Conservation (phyloP, 2,329 filamentous ascomycete genomes). For the Botrytis cinerea region DNA sequence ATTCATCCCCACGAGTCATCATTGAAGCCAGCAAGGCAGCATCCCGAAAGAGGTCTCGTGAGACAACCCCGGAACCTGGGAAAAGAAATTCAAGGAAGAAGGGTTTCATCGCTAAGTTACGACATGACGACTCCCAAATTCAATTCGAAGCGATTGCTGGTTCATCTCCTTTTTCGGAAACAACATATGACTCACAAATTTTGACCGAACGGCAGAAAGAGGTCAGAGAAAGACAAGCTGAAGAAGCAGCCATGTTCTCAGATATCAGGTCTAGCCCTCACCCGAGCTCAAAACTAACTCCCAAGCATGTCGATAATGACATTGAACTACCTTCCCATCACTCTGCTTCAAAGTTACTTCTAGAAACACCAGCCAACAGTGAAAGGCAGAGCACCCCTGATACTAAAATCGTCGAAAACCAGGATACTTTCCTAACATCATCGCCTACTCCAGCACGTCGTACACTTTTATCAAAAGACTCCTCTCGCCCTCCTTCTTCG, state of each 20-base stretch:
- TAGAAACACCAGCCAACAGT: slow-evolving; percentile 14
- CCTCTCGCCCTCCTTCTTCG: slow-evolving; percentile 58
- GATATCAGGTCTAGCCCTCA: slow-evolving; percentile 61
- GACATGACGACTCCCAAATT: slow-evolving; percentile 82
- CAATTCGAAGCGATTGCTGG: slow-evolving; percentile 72
- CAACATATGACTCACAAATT: slow-evolving; percentile 64
- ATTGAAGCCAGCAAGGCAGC: slow-evolving; percentile 26
- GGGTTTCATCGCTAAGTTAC: slow-evolving; percentile 54
- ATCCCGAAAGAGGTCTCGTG: slow-evolving; percentile 32
- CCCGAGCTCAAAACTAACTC: slow-evolving; percentile 26
- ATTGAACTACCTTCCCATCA: slow-evolving; percentile 31
- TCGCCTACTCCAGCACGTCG: slow-evolving; percentile 56
- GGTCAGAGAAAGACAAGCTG: slow-evolving; percentile 64
- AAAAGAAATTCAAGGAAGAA: slow-evolving; percentile 43
- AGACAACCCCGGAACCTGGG: slow-evolving; percentile 41
- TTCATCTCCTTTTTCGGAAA: slow-evolving; percentile 54
- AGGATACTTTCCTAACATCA: slow-evolving; percentile 49
- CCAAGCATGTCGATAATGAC: slow-evolving; percentile 36
- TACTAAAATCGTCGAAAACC: slow-evolving; percentile 32
- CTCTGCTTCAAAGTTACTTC: slow-evolving; percentile 32
- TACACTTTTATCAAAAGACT: slow-evolving; percentile 53
- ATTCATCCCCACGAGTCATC: slow-evolving; percentile 34
- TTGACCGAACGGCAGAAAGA: slow-evolving; percentile 81
- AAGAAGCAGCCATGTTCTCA: slow-evolving; percentile 66
- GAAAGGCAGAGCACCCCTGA: slow-evolving; percentile 37